Evolutionary conservation across 352 stramenopile species (phyloP), one percentile per base, ranked within the genome.

Genomic region (Pythium periplocum): DNA sequence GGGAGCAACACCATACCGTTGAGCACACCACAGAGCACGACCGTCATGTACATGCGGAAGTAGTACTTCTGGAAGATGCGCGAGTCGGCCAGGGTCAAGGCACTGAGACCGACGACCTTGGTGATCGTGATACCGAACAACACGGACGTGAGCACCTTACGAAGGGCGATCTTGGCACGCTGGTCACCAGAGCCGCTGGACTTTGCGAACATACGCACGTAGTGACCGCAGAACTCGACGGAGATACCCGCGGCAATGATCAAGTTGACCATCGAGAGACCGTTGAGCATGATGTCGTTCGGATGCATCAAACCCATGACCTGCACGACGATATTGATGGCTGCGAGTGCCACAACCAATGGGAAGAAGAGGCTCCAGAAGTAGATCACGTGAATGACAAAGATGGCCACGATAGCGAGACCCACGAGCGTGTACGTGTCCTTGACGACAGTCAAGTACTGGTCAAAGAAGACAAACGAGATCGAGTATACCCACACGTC

Each of bases 21-120:
- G 37, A 96, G 76, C 17, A 87, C 79, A 35, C 86, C 87, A 47
- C 83, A 86, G 31, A 88, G 53, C 39, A 96, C 75, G 12, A 88
- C 73, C 17, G 59, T 62, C 69, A 92, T 86, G 69, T 95, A 96
- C 86, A 96, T 95, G 51, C 86, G 77, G 65, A 95, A 95, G 66
- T 93, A 96, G 64, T 96, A 96, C 57, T 95, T 84, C 56, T 87
- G 83, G 61, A 96, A 95, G 50, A 96, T 70, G 31, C 83, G 78
- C 60, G 73, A 90, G 45, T 86, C 66, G n/a, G 87, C 86, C 33
- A 95, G 74, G 17, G 78, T 84, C 41, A 96, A 55, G 9, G 90
- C 78, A 43, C 75, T 83, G n/a, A 96, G 62, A 45, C 85, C 86
- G 4, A 92, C 80, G 39, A 93, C 46, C 57, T 95, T 96, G 17